Evolutionary conservation across 2,329 filamentous ascomycete genomes (phyloP).

Genomic region (Colletotrichum zoysiae): DNA sequence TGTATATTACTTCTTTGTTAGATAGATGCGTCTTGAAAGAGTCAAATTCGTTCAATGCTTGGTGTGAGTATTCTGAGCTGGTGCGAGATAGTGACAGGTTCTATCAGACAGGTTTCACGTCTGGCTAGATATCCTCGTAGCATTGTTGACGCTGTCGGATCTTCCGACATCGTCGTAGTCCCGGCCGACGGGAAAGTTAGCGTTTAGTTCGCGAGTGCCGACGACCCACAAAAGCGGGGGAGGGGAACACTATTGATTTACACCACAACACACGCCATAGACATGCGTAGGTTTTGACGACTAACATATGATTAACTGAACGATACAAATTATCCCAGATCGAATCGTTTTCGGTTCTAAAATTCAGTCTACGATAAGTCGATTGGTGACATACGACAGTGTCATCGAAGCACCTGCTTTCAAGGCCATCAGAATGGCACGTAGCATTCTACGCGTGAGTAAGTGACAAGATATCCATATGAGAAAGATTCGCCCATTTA

Average conservation of each 20-base stretch:
- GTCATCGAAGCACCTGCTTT: not conserved
- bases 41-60: not conserved
- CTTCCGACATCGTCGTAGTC: not conserved
- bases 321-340: not conserved
- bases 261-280: not conserved
- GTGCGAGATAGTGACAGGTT: not conserved
- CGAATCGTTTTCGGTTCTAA: not conserved
- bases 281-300: not conserved
- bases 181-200: not conserved
- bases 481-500: not conserved
- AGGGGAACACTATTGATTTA: not conserved
- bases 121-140: not conserved
- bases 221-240: not conserved
- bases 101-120: not conserved
- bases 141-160: not conserved
- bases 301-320: not conserved
- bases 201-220: not conserved
- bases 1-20: not conserved
- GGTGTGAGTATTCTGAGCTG: not conserved
- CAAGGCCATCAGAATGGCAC: not conserved
- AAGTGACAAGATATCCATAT: not conserved
- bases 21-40: not conserved
- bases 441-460: constrained; percentile 1
- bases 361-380: not conserved
- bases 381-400: not conserved